Conservation (phyloP, 75 land plant species). For the Pseudotsuga menziesii region DNA sequence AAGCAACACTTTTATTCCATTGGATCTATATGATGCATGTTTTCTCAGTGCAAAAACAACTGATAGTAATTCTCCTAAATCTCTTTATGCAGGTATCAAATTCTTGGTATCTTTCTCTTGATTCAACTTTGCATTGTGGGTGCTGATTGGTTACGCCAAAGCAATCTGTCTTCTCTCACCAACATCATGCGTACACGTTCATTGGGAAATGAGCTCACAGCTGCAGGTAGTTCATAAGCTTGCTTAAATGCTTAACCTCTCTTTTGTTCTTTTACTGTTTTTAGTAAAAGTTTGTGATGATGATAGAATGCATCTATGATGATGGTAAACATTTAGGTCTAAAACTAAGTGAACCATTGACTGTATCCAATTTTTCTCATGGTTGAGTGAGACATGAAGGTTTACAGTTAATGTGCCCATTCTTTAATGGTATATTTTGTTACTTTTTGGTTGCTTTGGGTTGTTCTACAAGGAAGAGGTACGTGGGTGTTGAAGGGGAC, state of each 20-base stretch:
- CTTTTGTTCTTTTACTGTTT: not conserved
- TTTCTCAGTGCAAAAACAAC: not conserved
- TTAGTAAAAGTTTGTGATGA: not conserved
- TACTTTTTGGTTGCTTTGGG: too few relatives aligned
- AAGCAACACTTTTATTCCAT: not conserved
- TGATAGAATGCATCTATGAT: not conserved
- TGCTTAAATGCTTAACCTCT: not conserved
- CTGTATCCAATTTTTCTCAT: not conserved
- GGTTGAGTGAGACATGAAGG: not conserved
- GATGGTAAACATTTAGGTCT: not conserved
- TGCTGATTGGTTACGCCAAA: constrained; percentile 80
- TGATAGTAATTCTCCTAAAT: not conserved
- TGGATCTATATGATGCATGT: not conserved
- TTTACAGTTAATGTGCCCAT: not conserved
- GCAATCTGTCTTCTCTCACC: constrained; percentile 71
- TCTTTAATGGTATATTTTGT: not conserved
- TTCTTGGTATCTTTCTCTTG: constrained; percentile 91
- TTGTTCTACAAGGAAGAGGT: too few relatives aligned
- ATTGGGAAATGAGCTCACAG: constrained; percentile 30
- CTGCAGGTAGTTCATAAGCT: constrained; percentile 42
- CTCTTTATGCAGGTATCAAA: constrained; percentile 69
- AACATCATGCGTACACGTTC: constrained; percentile 54
- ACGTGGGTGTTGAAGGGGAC: too few relatives aligned
- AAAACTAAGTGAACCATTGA: not conserved
- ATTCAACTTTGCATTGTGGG: constrained; percentile 89